Percentiles rank a stretch among this genome's conserved stretches.
These are phyloP conservation scores for Emydomyces testavorans DNA, from an alignment of 2,329 filamentous ascomycete species.

Conservation along the genomic window DNA sequence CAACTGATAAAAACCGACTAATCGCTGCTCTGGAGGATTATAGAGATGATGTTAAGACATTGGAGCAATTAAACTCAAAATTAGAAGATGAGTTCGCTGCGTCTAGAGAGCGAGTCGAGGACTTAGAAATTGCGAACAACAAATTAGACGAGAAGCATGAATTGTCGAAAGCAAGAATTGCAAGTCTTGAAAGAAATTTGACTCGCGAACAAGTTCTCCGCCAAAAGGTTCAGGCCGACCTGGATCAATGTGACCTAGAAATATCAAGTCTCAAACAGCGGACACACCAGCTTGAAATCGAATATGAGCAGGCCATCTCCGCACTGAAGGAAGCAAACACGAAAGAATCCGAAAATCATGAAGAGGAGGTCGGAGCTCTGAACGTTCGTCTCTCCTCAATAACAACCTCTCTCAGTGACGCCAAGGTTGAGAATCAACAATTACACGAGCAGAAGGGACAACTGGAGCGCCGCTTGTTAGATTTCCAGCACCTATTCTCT, in stretches of 20 bases:
- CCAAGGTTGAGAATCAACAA: constrained; percentile 28
- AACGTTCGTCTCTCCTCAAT: constrained; percentile 35
- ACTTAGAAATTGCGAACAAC: constrained; percentile 27
- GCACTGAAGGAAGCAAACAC: constrained; percentile 19
- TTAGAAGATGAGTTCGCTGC: constrained; percentile 31
- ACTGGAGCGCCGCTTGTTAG: constrained; percentile 30
- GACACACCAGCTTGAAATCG: constrained; percentile 27
- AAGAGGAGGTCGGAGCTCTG: constrained; percentile 29
- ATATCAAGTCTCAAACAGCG: constrained; percentile 27
- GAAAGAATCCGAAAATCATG: constrained; percentile 22
- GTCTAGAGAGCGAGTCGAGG: constrained; percentile 24
- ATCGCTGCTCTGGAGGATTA: constrained; percentile 36
- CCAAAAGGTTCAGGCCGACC: constrained; percentile 26
- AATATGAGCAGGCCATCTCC: constrained; percentile 21
- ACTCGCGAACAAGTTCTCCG: constrained; percentile 26
- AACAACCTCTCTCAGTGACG: constrained; percentile 30
- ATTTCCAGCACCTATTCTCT: constrained; percentile 29
- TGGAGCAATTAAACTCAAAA: constrained; percentile 34
- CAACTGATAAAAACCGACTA: constrained; percentile 33
- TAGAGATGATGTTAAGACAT: constrained; percentile 32
- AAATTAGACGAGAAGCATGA: constrained; percentile 30
- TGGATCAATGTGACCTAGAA: constrained; percentile 29
- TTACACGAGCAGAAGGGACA: constrained; percentile 27
- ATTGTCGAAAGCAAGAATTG: constrained; percentile 24
- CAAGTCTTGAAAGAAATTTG: constrained; percentile 27